Base-by-base conservation (phyloP, 2,329 filamentous ascomycete species). In the Lasiodiplodia sp. region DNA sequence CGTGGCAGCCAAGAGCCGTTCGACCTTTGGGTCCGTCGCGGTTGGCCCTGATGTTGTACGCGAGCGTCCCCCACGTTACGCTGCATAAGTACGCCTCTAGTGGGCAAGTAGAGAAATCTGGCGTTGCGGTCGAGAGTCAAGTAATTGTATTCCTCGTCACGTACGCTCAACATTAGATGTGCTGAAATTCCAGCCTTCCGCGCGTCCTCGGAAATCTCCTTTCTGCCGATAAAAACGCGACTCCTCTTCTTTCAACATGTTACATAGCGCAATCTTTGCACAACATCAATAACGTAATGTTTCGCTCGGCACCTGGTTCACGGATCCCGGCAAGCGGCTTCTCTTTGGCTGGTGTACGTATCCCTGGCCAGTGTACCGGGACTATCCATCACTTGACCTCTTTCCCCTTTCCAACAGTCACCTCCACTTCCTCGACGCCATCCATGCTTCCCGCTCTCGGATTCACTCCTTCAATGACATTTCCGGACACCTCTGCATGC, bases 331-430 rank as follows among this genome's bases (percentile, higher is more conserved):
- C 31, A 34, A 34, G 31, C 31, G 31, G 31, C 28, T 28, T 28
- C 28, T 28, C 28, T 28, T 6, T 28, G 28, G 28, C 31, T 34
- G 31, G 31, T 34, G 31, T 34, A 10, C 7, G 31, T 10, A 34
- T 34, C 31, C 31, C 31, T 34, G 31, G 8, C 31, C 31, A 10
- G 31, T 34, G 31, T 34, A 34, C 31, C 31, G 31, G 1, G 31
- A 10, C 31, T 34, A 34, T 34, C 8, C 40, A 23, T 64, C 60
- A 64, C 31, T 64, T 64, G 11, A 31, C 47, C 12, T 64, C 47
- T 3, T 64, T 64, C 12, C 60, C 60, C 25, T 64, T 64, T 7
- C 60, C 47, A 25, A 64, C 31, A 6, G 47, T 52, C 3, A 64
- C 47, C 28, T 52, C 28, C 8, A 64, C 60, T 21, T 52, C 60